A percentile compares a stretch with the other conserved stretches of the same genome.
Evolutionary conservation across 2,329 filamentous ascomycete species (phyloP).

Genomic region (Penicillium brasilianum): DNA sequence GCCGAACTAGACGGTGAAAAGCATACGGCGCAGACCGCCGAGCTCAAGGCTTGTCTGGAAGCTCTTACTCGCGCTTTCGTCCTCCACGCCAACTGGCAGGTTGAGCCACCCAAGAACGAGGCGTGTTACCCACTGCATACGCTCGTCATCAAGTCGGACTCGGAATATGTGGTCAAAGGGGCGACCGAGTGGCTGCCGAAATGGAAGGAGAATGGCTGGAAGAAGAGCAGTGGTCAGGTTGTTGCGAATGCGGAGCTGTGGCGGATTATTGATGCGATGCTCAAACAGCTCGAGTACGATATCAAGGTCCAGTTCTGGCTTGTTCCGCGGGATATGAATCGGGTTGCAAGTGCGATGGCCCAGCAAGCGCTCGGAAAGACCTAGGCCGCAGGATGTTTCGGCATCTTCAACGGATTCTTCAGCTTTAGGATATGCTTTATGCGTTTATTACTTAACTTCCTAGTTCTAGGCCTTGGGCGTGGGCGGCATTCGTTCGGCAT

Average conservation of each 20-base stretch:
- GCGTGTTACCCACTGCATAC: conserved; percentile 15
- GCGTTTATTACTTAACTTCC: not conserved
- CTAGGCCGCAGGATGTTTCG: not conserved
- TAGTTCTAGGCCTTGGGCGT: not conserved
- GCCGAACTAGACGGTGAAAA: conserved; percentile 10
- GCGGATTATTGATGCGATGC: conserved; percentile 24
- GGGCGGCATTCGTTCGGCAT: not conserved
- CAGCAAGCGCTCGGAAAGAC: not conserved
- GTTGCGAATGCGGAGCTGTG: conserved; percentile 34
- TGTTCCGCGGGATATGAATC: conserved; percentile 7
- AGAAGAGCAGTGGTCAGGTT: conserved; percentile 27
- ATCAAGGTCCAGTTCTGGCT: conserved; percentile 16
- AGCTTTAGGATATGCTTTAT: not conserved
- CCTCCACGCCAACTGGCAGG: conserved; percentile 5
- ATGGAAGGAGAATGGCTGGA: conserved; percentile 40
- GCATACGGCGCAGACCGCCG: conserved; percentile 26
- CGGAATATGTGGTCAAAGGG: conserved; percentile 41
- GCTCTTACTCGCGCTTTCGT: conserved; percentile 13
- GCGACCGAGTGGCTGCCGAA: conserved; percentile 38
- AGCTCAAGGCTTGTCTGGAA: conserved; percentile 25
- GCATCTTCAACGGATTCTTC: too few relatives aligned
- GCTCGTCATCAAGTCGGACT: conserved; percentile 40
- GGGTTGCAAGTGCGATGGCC: conserved; percentile 1
- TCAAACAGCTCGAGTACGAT: conserved; percentile 25
- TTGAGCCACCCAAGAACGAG: not conserved